phyloP scores from a whole-genome alignment of 2,329 filamentous ascomycete species.

The Monilinia laxa region DNA sequence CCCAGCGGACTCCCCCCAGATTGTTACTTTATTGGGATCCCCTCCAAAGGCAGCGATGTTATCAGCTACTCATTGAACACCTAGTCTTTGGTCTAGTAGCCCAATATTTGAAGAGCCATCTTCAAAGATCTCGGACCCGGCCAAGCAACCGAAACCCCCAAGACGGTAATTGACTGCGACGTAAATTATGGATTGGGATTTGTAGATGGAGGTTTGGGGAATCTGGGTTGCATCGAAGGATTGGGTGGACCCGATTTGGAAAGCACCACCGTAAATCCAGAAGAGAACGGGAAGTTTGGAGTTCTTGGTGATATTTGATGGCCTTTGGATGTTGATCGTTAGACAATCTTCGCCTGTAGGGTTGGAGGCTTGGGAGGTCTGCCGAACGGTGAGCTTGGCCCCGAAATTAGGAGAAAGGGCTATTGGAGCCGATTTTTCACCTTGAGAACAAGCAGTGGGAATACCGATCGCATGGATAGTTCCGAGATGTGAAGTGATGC shows the following conservation, averaged over 20 bases:
- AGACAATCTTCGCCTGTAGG: constrained; percentile 41
- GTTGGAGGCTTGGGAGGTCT: background rate
- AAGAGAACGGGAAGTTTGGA: constrained; percentile 48
- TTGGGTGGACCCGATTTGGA: constrained; percentile 46
- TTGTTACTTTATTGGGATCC: constrained; percentile 51
- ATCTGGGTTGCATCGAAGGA: constrained; percentile 54
- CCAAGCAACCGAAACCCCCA: constrained; percentile 67
- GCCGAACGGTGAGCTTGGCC: no score
- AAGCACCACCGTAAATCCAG: constrained; percentile 40
- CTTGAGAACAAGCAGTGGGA: constrained; percentile 41
- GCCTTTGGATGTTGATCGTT: constrained; percentile 42
- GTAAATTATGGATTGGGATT: constrained; percentile 57
- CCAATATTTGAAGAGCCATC: constrained; percentile 61
- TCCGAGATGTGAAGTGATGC: constrained; percentile 29
- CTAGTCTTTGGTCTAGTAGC: constrained; percentile 58
- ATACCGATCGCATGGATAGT: constrained; percentile 36
- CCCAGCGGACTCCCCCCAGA: constrained; percentile 57
- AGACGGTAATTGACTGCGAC: constrained; percentile 64
- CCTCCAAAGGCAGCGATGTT: constrained; percentile 69
- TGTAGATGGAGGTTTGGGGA: constrained; percentile 57
- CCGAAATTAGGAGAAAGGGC: no score
- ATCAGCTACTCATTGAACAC: constrained; percentile 65
- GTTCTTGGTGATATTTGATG: constrained; percentile 48
- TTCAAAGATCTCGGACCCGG: constrained; percentile 52
- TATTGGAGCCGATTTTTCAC: background rate